Base-by-base conservation (phyloP, 495 filamentous ascomycete genomes). In the Tetracladium setigerum region DNA sequence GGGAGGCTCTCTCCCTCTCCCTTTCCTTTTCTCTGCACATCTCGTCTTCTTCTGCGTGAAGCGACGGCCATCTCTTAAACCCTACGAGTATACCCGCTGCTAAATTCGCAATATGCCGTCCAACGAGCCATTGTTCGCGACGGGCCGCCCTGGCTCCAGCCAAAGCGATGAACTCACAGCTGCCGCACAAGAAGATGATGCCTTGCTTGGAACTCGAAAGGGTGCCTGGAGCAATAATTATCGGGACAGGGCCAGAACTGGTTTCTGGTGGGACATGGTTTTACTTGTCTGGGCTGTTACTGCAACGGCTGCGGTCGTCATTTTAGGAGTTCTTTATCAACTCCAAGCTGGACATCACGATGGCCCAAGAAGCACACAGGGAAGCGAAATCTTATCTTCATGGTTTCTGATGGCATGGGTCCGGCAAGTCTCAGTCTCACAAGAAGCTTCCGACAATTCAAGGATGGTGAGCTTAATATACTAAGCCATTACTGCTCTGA, bases 361-460 rank as follows among this genome's bases (percentile, higher is more conserved):
- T 30, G 30, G 36, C 13, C 13, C 16, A 37, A 50, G 34, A 49
- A 42, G 15, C 22, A 32, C 30, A 54, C 42, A 38, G 84, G 86
- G 12, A 98, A 97, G 66, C 74, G 84, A 18, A 98, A 96, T 59
- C 65, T 97, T 33, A 83, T 98, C 50, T 97, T 98, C 71, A 97
- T 98, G 94, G 94, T 98, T 8, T 94, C 87, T 0, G 92, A 98
- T 60, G 92, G 91, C 46, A 97, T 98, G 94, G 92, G 92, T 0
- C 92, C 92, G 2, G 86, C 90, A 16, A 91, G 87, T 61, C 73
- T 97, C 18, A 79, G 79, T 11, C 64, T 97, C 60, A 95, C 94
- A 5, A 72, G 92, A 38, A 81, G 77, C 58, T 97, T 87, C 68
- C 73, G 79, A 24, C 92, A 98, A 63, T 64, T 70, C 36, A 24